Evolutionary conservation across 192 early-diverging fungal genomes (phyloP).

Genomic region (Obelidium mucronatum): DNA sequence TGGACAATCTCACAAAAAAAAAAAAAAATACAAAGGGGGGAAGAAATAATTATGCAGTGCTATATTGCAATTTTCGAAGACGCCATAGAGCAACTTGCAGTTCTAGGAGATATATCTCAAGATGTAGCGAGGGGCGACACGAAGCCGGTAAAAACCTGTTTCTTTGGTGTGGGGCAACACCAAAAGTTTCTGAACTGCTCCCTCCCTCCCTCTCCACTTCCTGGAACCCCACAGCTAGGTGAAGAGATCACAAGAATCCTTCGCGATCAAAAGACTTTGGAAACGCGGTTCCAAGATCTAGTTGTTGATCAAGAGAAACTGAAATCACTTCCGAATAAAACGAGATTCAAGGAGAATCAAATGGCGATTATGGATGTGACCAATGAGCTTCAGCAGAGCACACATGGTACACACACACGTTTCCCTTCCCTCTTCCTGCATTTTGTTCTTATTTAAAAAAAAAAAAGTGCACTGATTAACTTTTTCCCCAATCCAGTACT

Average conservation of each 20-base stretch:
- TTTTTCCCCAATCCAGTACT: slow-evolving; percentile 38
- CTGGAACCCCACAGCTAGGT: slow-evolving; percentile 33
- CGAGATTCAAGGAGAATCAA: slow-evolving; percentile 53
- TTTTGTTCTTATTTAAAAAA: background rate
- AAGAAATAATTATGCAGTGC: no score
- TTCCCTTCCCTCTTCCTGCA: background rate
- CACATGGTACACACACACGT: slow-evolving; percentile 53
- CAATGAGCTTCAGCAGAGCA: slow-evolving; percentile 44
- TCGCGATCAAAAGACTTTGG: slow-evolving; percentile 52
- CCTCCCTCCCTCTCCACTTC: no score
- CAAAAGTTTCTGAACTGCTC: no score
- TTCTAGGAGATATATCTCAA: slow-evolving; percentile 57
- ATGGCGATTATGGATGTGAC: slow-evolving; percentile 48
- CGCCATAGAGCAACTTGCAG: slow-evolving; percentile 62
- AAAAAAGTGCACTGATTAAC: background rate
- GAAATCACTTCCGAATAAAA: slow-evolving; percentile 51
- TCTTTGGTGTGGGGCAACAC: background rate
- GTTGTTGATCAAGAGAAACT: slow-evolving; percentile 52
- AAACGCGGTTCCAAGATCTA: slow-evolving; percentile 56
- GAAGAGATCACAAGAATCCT: slow-evolving; percentile 60
- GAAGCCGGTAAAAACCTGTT: slow-evolving; percentile 42
- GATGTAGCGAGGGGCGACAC: slow-evolving; percentile 38
- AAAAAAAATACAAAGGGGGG: no score
- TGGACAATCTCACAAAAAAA: no score
- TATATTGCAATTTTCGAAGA: slow-evolving; percentile 66